phyloP scores from a whole-genome alignment of 2,329 filamentous ascomycete species.

The Colletotrichum sansevieriae region DNA sequence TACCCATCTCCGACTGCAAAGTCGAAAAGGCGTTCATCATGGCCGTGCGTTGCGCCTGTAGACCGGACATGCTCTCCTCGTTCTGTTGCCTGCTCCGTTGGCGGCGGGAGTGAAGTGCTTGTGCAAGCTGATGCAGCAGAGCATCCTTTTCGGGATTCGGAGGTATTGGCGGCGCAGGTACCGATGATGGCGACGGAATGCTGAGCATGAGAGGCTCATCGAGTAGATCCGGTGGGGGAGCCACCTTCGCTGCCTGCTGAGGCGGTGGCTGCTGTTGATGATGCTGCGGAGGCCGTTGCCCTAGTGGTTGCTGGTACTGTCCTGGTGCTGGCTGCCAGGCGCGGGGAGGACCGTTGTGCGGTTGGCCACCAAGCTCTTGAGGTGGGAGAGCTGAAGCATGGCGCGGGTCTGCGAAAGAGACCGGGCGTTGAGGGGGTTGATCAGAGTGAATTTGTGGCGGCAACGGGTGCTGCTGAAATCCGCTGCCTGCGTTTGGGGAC shows the following conservation, averaged over 20 bases:
- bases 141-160: slow-evolving; percentile 97
- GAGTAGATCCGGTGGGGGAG: slow-evolving; percentile 65
- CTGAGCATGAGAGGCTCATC: slow-evolving; percentile 68
- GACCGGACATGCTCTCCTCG: slow-evolving; percentile 77
- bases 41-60: slow-evolving; percentile 83
- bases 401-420: slow-evolving; percentile 39
- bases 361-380: slow-evolving; percentile 37
- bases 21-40: slow-evolving; percentile 77
- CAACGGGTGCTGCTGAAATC: slow-evolving; percentile 31
- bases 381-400: slow-evolving; percentile 44
- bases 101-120: slow-evolving; percentile 76
- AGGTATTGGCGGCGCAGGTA: slow-evolving; percentile 86
- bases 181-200: slow-evolving; percentile 61
- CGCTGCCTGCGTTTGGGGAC: slow-evolving; percentile 34
- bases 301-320: slow-evolving; percentile 40
- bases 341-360: slow-evolving; percentile 27
- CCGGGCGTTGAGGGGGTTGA: slow-evolving; percentile 35
- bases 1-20: slow-evolving; percentile 79
- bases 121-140: slow-evolving; percentile 81
- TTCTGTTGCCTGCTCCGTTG: slow-evolving; percentile 79
- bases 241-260: slow-evolving; percentile 49
- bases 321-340: slow-evolving; percentile 41
- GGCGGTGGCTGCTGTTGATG: slow-evolving; percentile 46
- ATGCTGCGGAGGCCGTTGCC: slow-evolving; percentile 30
- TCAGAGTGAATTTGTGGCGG: slow-evolving; percentile 22